phyloP scores from a whole-genome alignment of 225 moss, liverwort and hornwort genomes.

The Climacium dendroides region DNA sequence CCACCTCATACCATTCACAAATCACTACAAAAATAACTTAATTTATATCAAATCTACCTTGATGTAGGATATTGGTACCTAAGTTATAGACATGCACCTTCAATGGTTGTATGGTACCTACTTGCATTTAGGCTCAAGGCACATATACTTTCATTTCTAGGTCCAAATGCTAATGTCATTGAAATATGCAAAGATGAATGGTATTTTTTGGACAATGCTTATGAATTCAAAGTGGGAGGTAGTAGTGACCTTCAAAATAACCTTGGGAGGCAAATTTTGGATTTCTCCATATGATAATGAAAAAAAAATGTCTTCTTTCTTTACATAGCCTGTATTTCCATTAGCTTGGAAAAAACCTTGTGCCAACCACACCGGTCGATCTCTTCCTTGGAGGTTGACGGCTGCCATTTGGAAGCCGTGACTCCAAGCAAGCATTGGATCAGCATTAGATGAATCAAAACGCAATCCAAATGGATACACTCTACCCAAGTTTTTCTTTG shows the following conservation, averaged over 20 bases:
- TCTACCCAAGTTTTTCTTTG: slow-evolving; percentile 64
- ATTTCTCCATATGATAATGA: neutral
- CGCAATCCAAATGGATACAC: slow-evolving; percentile 89
- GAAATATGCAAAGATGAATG: neutral
- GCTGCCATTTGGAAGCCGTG: slow-evolving; percentile 89
- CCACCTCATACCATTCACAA: neutral
- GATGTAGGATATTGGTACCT: accelerated
- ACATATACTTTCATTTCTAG: accelerated
- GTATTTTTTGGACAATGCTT: neutral
- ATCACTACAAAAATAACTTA: neutral
- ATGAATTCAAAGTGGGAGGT: neutral
- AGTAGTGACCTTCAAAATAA: slow-evolving; percentile 8
- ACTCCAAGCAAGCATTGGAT: slow-evolving; percentile 79
- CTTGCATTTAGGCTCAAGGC: neutral
- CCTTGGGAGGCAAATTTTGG: slow-evolving; percentile 5
- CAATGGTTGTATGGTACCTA: neutral
- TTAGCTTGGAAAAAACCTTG: slow-evolving; percentile 56
- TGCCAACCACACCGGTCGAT: slow-evolving; percentile 64
- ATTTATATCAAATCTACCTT: neutral
- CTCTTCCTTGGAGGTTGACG: slow-evolving; percentile 68
- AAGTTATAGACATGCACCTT: neutral
- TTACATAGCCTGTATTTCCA: slow-evolving; percentile 60
- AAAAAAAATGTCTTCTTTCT: slow-evolving; percentile 49
- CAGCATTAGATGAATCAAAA: slow-evolving; percentile 80
- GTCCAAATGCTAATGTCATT: accelerated